phyloP scores from a whole-genome alignment of 768 basidiomycete genomes.

The Calocybe gangraenosa region DNA sequence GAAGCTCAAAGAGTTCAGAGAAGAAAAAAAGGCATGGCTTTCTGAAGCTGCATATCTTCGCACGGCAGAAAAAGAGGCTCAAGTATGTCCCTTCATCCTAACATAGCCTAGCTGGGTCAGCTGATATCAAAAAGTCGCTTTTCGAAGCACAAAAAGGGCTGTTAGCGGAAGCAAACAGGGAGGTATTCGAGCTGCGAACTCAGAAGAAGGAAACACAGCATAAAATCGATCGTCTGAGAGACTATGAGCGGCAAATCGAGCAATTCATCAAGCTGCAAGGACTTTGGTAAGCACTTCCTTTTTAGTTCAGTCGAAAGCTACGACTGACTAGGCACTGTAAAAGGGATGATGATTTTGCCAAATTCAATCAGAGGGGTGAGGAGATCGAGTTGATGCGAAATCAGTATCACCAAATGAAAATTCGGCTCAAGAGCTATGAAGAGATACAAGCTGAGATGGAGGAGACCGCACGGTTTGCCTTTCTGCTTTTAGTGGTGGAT shows the following conservation, averaged over 20 bases:
- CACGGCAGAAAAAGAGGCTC: conserved; percentile 65
- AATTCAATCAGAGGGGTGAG: conserved; percentile 60
- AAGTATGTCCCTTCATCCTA: conserved; percentile 37
- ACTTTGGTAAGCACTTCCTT: conserved; percentile 57
- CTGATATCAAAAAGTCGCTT: conserved; percentile 42
- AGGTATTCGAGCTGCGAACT: conserved; percentile 71
- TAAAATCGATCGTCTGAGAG: conserved; percentile 74
- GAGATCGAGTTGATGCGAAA: conserved; percentile 53
- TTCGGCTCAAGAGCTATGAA: conserved; percentile 57
- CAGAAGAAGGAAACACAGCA: conserved; percentile 74
- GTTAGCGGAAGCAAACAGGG: conserved; percentile 61
- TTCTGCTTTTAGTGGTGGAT: neutral
- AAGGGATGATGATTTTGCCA: conserved; percentile 75
- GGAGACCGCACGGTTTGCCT: conserved; percentile 51
- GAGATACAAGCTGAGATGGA: conserved; percentile 50
- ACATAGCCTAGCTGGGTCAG: neutral
- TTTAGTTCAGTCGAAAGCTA: neutral
- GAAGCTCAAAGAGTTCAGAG: conserved; percentile 68
- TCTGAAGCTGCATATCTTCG: conserved; percentile 65
- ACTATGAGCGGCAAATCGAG: conserved; percentile 87
- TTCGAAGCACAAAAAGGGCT: conserved; percentile 67
- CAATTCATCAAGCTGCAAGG: conserved; percentile 73
- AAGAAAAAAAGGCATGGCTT: conserved; percentile 77
- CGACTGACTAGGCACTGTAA: conserved; percentile 21
- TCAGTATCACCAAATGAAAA: conserved; percentile 61